Percentiles rank a stretch among this genome's conserved stretches.
These are phyloP conservation scores for Dillenia turbinata DNA, from an alignment of 164 flowering plant genomes.

Conservation along the genomic window DNA sequence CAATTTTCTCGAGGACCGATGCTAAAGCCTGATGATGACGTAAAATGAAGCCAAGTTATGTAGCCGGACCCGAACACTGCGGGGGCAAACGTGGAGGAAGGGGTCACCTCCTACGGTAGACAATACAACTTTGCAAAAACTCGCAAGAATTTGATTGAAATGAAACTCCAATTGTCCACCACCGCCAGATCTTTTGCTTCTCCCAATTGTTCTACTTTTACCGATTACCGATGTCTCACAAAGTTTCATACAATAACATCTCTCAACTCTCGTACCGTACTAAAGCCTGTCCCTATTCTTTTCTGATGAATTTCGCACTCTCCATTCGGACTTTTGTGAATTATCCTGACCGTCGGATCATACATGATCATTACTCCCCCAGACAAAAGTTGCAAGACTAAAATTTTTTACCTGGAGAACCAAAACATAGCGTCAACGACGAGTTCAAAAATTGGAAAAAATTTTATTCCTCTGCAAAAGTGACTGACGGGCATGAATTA, in stretches of 20 bases:
- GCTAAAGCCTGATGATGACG: neutral
- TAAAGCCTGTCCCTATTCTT: neutral
- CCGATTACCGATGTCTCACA: constrained; percentile 20
- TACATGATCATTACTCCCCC: no score
- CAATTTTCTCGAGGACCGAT: neutral
- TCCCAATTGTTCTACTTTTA: constrained; percentile 4
- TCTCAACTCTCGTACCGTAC: neutral
- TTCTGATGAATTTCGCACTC: no score
- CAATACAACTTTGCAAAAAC: no score
- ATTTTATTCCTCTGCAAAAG: no score
- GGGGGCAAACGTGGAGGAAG: constrained; percentile 3
- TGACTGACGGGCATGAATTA: no score
- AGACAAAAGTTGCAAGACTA: no score
- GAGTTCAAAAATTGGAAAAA: no score
- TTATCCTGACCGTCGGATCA: no score
- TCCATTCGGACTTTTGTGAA: no score
- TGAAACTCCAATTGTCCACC: constrained; percentile 14
- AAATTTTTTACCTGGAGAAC: no score
- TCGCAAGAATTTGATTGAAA: constrained; percentile 12
- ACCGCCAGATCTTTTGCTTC: constrained; percentile 37
- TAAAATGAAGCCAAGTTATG: neutral
- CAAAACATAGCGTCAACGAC: no score
- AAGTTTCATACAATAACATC: constrained; percentile 14
- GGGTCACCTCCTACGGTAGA: neutral
- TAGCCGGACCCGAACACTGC: constrained; percentile 7